These are phyloP conservation scores for Polychaeton citri DNA, from an alignment of 2,329 filamentous ascomycete species.

Conservation along the genomic window DNA sequence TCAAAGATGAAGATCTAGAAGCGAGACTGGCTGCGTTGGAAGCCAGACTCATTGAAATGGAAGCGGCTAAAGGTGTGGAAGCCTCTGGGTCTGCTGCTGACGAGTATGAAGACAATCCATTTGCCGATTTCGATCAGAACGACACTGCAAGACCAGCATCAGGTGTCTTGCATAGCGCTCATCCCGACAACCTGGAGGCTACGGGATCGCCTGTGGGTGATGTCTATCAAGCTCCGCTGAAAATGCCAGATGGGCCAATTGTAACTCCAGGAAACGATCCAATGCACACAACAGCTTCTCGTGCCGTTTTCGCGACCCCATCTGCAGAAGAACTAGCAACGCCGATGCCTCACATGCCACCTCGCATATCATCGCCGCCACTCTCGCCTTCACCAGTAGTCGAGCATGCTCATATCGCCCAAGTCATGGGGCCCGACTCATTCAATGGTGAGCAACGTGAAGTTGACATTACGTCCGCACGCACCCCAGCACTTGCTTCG, in stretches of 20 bases:
- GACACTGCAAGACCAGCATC: neutral
- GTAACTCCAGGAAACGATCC: no score
- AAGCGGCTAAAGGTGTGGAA: neutral
- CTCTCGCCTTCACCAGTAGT: constrained; percentile 17
- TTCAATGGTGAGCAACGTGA: constrained; percentile 13
- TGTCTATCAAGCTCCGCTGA: neutral
- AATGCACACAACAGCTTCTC: neutral
- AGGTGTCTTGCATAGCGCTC: neutral
- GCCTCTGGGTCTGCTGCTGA: neutral
- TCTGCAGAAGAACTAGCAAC: constrained; percentile 12
- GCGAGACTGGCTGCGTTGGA: neutral
- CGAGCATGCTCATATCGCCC: constrained; percentile 16
- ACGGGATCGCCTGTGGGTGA: neutral
- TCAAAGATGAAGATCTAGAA: neutral
- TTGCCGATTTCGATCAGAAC: neutral
- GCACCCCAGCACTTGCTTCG: constrained; percentile 8
- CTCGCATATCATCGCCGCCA: constrained; percentile 12
- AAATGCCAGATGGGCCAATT: neutral
- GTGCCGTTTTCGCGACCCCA: constrained; percentile 13
- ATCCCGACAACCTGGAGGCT: neutral
- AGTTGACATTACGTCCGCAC: constrained; percentile 10
- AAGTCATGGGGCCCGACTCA: constrained; percentile 13
- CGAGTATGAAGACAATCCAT: neutral
- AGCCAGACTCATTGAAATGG: neutral
- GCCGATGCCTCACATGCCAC: constrained; percentile 8